Evolutionary conservation across 306 rosid genomes (phyloP).

Genomic region (Sindora glabra): DNA sequence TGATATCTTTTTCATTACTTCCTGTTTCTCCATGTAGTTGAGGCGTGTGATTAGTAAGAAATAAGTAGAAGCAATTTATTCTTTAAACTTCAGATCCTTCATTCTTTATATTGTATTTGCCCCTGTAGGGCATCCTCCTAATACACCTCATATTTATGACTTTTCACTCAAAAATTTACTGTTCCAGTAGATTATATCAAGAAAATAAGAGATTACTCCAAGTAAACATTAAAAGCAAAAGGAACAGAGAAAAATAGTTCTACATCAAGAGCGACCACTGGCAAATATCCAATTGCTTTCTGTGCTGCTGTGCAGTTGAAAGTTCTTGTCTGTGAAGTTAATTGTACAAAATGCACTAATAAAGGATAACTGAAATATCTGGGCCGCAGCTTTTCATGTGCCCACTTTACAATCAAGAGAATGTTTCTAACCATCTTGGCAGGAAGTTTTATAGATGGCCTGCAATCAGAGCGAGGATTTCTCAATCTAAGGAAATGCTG

Average conservation of each 20-base stretch:
- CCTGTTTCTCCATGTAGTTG: not conserved
- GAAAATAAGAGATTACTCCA: not conserved
- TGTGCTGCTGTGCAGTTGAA: conserved; percentile 63
- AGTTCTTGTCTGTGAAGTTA: conserved; percentile 57
- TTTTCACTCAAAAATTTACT: not conserved
- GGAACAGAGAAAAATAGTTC: not conserved
- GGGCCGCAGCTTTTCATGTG: conserved; percentile 40
- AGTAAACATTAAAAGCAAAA: not conserved
- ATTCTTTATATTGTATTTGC: not conserved
- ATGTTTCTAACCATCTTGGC: conserved; percentile 40
- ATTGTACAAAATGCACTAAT: conserved; percentile 42
- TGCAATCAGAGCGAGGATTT: conserved; percentile 33
- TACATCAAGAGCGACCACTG: conserved; percentile 64
- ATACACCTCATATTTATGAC: conserved; percentile 4
- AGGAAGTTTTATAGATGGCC: conserved; percentile 75
- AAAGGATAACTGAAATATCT: conserved; percentile 37
- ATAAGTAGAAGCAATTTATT: conserved; percentile 2
- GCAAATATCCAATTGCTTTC: conserved; percentile 58
- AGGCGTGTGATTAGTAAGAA: not conserved
- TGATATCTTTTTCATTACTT: not conserved
- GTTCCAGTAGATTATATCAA: conserved; percentile 3
- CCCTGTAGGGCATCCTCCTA: not conserved
- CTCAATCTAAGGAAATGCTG: conserved; percentile 15
- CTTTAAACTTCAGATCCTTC: not conserved
- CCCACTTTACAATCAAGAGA: conserved; percentile 44